Evolutionary conservation across 805 yeast species (phyloP), one percentile per base, ranked within the genome.

Genomic region (Hermanozyma aechmeae): DNA sequence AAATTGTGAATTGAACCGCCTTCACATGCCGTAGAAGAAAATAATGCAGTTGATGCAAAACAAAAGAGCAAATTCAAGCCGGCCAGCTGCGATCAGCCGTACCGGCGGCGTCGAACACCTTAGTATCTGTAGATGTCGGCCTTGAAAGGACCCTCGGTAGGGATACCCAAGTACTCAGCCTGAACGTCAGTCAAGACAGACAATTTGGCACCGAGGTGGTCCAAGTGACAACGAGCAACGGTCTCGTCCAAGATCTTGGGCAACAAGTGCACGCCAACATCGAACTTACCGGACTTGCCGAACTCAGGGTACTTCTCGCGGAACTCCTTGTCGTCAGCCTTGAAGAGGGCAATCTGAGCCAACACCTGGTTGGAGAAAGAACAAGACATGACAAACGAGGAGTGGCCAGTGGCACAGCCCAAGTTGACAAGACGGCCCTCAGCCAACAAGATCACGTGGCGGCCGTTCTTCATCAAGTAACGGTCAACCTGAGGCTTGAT

Each of bases 351-450:
- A 56, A 87, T 89, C 73, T 89, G 98, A 51, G 98, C 98, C 60
- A 89, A 75, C 43, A 89, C 97, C 74, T 89, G 98, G 83, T 89
- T 89, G 52, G 96, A 84, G 94, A 89, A 89, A 32, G 97, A 92
- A 72, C 97, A 92, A 41, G 96, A 86, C 98, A 89, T 89, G 57
- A 89, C 98, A 60, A 89, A 89, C 24, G 96, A 85, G 29, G 97
- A 82, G 76, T 89, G 98, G 61, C 98, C 98, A 54, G 97, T 89
- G 61, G 97, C 98, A 73, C 97, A 92, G 54, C 98, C 98, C 61
- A 89, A 76, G 86, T 89, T 89, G 61, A 89, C 97, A 56, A 89
- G 80, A 74, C 98, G 86, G 71, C 98, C 98, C 68, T 87, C 96
- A 46, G 98, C 98, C 54, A 89, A 81, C 59, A 89, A 74, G 70